Evolutionary conservation across 176 grass and related monocot species (phyloP).

Genomic region (Poa annua): DNA sequence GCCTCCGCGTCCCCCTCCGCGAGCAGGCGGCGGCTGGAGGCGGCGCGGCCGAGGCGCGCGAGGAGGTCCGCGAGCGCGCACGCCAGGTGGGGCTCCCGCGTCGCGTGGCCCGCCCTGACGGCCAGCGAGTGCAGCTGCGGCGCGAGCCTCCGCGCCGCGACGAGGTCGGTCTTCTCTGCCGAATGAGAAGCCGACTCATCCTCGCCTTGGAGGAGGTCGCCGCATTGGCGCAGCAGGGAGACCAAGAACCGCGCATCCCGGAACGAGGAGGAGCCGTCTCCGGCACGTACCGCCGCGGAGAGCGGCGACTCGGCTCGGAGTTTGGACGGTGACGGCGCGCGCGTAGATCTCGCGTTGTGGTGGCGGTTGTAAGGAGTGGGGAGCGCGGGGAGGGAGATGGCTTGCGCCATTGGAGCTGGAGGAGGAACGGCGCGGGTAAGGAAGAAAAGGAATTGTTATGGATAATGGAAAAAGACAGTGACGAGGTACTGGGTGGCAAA

Average conservation of each 20-base stretch:
- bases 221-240: conserved; percentile 58
- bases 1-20: neutral
- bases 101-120: conserved; percentile 46
- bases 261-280: conserved; percentile 16
- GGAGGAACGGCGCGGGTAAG: neutral
- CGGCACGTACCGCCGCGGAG: conserved; percentile 49
- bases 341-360: conserved; percentile 19
- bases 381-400: conserved; percentile 56
- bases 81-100: conserved; percentile 54
- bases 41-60: conserved; percentile 43
- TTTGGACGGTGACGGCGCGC: neutral
- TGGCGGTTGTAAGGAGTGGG: conserved; percentile 38
- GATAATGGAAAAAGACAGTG: conserved; percentile 26
- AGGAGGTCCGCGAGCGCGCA: conserved; percentile 78
- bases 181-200: too few relatives aligned
- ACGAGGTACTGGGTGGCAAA: too few relatives aligned
- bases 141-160: conserved; percentile 30
- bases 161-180: neutral
- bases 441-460: neutral
- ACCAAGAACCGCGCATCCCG: conserved; percentile 50
- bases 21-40: conserved; percentile 52
- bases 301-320: conserved; percentile 32
- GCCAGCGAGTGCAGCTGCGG: conserved; percentile 66
- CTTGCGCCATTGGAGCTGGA: conserved; percentile 61
- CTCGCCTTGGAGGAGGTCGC: conserved; percentile 35